Base-by-base conservation (phyloP, 805 yeast genomes). In the Torulaspora gathmanii region DNA sequence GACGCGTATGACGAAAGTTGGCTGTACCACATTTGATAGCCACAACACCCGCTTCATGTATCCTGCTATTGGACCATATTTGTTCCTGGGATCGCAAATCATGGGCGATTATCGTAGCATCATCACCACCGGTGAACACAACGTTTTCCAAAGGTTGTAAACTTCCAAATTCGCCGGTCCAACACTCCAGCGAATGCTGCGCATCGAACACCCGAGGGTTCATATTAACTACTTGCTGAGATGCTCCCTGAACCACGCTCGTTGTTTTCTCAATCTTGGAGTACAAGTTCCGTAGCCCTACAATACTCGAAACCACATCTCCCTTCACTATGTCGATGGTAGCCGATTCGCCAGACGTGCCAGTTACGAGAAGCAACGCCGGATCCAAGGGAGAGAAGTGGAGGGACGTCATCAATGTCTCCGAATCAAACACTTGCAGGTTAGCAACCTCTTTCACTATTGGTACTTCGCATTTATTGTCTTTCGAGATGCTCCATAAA, bases 21-120 rank as follows among this genome's bases (percentile, higher is more conserved):
- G 47, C 30, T 2, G 55, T 55, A 20, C 63, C 67, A 17, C 77
- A 65, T 37, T 90, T 75, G 13, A 93, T 83, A 1, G 95, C 80
- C 3, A 89, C 91, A 1, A 91, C 87, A 1, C 99, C 99, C 0
- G 98, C 96, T 33, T 80, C 84, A 61, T 91, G 98, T 17, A 86
- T 72, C 45, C 86, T 74, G 4, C 69, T 64, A 41, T 70, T 61
- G 5, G 60, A 46, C 54, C 67, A 56, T 27, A 68, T 55, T 2
- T 49, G 35, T 2, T 56, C 55, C 56, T 70, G 56, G 51, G 65
- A 49, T 49, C 83, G 68, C 8, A 74, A 42, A 63, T 90, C 97
- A 59, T 83, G 88, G 1, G 90, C 90, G 25, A 82, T 78, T 11
- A 91, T 67, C 12, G 72, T 67, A 5, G 84, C 75, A 66, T 93